Evolutionary conservation across 805 yeast genomes (phyloP).

Genomic region (Scheffersomyces amazonensis): DNA sequence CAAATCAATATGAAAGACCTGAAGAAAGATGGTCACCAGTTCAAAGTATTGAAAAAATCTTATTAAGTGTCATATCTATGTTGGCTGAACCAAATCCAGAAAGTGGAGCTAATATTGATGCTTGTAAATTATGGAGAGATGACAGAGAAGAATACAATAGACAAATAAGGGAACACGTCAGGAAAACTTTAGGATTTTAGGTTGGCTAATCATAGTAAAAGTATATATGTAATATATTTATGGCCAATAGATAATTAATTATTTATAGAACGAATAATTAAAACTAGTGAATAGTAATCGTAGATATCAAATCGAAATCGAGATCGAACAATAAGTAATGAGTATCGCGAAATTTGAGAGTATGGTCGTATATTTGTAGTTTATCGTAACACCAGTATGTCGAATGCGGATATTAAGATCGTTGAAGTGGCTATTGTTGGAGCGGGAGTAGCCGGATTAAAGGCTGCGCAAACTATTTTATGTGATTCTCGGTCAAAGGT

Average conservation of each 20-base stretch:
- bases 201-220: too few species aligned
- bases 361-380: too few species aligned
- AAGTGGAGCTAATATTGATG: constrained; percentile 87
- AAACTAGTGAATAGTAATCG: too few species aligned
- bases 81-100: constrained; percentile 95
- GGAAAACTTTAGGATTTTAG: constrained; percentile 67
- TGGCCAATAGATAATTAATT: too few species aligned
- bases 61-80: constrained; percentile 92
- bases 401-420: neutral
- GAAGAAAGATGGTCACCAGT: constrained; percentile 98
- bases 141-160: constrained; percentile 64
- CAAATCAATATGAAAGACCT: constrained; percentile 90
- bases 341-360: too few species aligned
- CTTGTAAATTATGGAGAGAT: constrained; percentile 88
- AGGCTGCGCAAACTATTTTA: constrained; percentile 51
- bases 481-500: constrained; percentile 11
- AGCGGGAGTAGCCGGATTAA: constrained; percentile 76
- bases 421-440: constrained; percentile 61
- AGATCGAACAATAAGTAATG: too few species aligned
- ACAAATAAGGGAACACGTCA: constrained; percentile 65
- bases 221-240: too few species aligned
- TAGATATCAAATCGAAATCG: too few species aligned
- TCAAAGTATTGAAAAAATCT: constrained; percentile 94
- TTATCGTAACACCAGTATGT: too few species aligned
- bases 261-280: too few species aligned